Conservation (phyloP, 1,284 basidiomycete species). For the Melampsora americana region DNA sequence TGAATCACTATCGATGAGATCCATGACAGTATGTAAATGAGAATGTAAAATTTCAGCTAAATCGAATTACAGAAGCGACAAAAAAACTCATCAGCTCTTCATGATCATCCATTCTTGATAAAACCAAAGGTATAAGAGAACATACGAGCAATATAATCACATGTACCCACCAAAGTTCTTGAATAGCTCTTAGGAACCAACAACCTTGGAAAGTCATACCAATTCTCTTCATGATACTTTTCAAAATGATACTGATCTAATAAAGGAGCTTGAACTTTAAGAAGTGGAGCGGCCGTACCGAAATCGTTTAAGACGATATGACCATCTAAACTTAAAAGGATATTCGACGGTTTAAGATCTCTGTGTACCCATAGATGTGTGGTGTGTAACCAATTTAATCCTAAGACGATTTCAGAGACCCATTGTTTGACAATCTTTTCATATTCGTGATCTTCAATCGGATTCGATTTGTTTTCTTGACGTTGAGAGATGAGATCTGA, state of each 20-base stretch:
- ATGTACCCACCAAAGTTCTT: slow-evolving; percentile 55
- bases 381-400: slow-evolving; percentile 79
- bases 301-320: slow-evolving; percentile 80
- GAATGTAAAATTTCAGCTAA: slow-evolving; percentile 76
- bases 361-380: slow-evolving; percentile 66
- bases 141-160: slow-evolving; percentile 49
- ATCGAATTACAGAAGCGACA: background rate
- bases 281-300: slow-evolving; percentile 74
- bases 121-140: too few relatives aligned
- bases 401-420: slow-evolving; percentile 72
- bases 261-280: background rate
- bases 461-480: slow-evolving; percentile 11
- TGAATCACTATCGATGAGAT: slow-evolving; percentile 45
- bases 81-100: slow-evolving; percentile 85
- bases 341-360: slow-evolving; percentile 90
- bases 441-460: slow-evolving; percentile 53
- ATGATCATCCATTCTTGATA: too few relatives aligned
- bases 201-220: background rate
- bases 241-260: background rate
- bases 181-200: slow-evolving; percentile 52
- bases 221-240: background rate
- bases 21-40: slow-evolving; percentile 69
- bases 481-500: background rate
- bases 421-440: slow-evolving; percentile 74
- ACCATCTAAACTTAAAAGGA: slow-evolving; percentile 66